These are phyloP conservation scores for Reticulascus tulasneorum DNA, from an alignment of 2,329 filamentous ascomycete species.

Conservation along the genomic window DNA sequence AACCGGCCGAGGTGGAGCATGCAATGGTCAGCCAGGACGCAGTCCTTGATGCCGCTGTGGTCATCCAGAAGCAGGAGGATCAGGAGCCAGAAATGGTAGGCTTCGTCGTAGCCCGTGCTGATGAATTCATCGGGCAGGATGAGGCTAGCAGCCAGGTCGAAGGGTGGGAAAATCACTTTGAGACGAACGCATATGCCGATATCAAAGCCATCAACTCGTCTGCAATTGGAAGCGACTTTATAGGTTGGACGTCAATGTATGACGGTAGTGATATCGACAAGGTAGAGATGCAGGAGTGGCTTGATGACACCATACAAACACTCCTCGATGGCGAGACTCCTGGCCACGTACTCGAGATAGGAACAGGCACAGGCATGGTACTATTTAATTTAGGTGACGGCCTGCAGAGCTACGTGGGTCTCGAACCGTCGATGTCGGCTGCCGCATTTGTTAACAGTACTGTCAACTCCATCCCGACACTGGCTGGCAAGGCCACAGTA, in stretches of 20 bases:
- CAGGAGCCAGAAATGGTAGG: conserved; percentile 8
- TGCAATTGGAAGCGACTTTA: conserved; percentile 22
- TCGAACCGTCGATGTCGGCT: conserved; percentile 21
- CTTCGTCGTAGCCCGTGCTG: conserved; percentile 10
- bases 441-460: conserved; percentile 16
- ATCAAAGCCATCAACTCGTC: conserved; percentile 11
- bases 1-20: conserved; percentile 22
- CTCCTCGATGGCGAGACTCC: conserved; percentile 12
- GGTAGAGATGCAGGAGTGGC: conserved; percentile 26
- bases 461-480: conserved; percentile 6
- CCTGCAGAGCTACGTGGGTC: conserved; percentile 20
- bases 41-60: conserved; percentile 15
- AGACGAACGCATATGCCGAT: conserved; percentile 11
- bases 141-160: conserved; percentile 12
- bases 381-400: conserved; percentile 21
- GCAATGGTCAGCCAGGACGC: conserved; percentile 8
- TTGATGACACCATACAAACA: conserved; percentile 22
- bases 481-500: conserved; percentile 12
- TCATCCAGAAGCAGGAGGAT: conserved; percentile 7
- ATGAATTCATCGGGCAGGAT: conserved; percentile 2
- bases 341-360: conserved; percentile 23
- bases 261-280: conserved; percentile 21
- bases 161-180: conserved; percentile 16
- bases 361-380: conserved; percentile 26
- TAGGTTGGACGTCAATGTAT: conserved; percentile 28